Base-by-base conservation (phyloP, 192 early-diverging fungal genomes). In the Cladochytrium replicatum region DNA sequence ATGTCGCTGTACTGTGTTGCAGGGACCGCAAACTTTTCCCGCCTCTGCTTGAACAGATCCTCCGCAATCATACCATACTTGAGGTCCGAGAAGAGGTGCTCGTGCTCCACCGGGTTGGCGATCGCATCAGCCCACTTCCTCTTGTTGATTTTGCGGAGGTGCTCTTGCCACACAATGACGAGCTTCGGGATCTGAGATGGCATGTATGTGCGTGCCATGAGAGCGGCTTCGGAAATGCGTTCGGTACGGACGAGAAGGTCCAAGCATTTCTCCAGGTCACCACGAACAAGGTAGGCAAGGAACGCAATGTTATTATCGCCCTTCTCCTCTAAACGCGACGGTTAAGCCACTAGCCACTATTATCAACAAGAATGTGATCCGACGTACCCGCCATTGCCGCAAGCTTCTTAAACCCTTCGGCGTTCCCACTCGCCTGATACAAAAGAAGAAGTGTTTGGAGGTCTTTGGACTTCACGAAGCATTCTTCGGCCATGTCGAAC, bases 281-380 rank as follows among this genome's bases (percentile, higher is more conserved):
- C 83, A 21, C 86, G 67, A 43, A 81, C 58, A 53, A 88, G 75
- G 61, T 83, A 78, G 59, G 85, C 87, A 19, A 80, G 67, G 66
- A 97, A 94, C 0, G 94, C 85, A 55, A 97, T 86, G 61, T 99
- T 97, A 69, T 82, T 87, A 43, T 87, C 84, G 24, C 88, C 89
- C 43, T 78, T 72, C 2, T 61, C 67, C 44, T 68, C 78, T 58
- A 57, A 52, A 50, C 51, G 5, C 23, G 17, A 27, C 42, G 9
- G 30, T 6, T 1, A 52, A 24, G n/a, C 21, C 32, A 43, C 53
- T 8, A 43, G 50, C 25, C 37, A 64, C 23, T 29, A 23, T 13
- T 24, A 11, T 25, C 19, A 34, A 2, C 43, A 22, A 54, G 23
- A 11, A 4, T 47, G 8, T 1, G 6, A 8, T 22, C 29, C 50